phyloP scores from a whole-genome alignment of 257 asterid genomes.

The Penstemon newberryi region DNA sequence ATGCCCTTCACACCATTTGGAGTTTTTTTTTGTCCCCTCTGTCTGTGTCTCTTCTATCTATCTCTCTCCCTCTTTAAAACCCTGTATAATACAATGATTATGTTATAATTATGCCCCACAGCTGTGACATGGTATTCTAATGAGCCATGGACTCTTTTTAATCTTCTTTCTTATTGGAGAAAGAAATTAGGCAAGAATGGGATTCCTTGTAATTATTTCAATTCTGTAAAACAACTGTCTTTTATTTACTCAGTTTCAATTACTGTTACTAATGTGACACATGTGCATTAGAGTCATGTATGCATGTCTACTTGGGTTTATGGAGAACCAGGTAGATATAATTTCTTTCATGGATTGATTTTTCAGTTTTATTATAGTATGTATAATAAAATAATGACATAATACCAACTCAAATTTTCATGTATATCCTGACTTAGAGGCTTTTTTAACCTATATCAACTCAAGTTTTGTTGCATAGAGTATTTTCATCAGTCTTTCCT shows the following conservation, averaged over 20 bases:
- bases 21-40: neutral
- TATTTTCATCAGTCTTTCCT: neutral
- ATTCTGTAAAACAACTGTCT: neutral
- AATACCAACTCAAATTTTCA: neutral
- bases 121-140: neutral
- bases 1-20: neutral
- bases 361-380: neutral
- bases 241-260: no score
- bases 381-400: neutral
- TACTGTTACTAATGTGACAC: neutral
- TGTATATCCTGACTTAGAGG: neutral
- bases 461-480: neutral
- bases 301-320: constrained; percentile 11
- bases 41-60: neutral
- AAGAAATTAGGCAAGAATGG: constrained; percentile 4
- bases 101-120: neutral
- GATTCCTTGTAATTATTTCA: neutral
- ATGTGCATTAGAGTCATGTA: constrained; percentile 2
- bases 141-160: neutral
- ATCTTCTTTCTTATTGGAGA: constrained; percentile 11
- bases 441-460: neutral
- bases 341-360: constrained; percentile 12
- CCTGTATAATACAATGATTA: no score
- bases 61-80: no score
- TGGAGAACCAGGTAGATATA: constrained; percentile 6